These are phyloP conservation scores for Entomortierella parvispora DNA, from an alignment of 192 early-diverging fungal species.

Conservation along the genomic window DNA sequence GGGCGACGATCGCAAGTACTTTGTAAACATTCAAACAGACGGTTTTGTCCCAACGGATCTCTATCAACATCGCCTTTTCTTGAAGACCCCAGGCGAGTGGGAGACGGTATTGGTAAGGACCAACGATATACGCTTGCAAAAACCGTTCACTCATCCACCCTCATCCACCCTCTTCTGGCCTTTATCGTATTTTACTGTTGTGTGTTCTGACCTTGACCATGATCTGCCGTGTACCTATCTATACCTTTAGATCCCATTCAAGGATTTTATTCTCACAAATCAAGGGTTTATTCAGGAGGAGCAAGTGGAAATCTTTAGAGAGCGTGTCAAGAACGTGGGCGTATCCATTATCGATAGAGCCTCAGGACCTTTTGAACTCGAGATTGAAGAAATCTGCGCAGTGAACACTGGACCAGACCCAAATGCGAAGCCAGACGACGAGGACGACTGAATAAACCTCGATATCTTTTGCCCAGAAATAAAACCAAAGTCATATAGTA, in stretches of 20 bases:
- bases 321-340: slow-evolving; percentile 89
- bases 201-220: no score
- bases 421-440: slow-evolving; percentile 45
- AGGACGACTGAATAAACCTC: not conserved
- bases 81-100: slow-evolving; percentile 90
- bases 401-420: slow-evolving; percentile 88
- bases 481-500: no score
- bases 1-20: slow-evolving; percentile 88
- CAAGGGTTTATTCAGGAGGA: slow-evolving; percentile 88
- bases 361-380: slow-evolving; percentile 86
- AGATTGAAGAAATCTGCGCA: slow-evolving; percentile 92
- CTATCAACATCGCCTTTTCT: slow-evolving; percentile 93
- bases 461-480: no score
- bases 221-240: not conserved
- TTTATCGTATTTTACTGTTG: no score
- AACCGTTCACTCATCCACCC: no score
- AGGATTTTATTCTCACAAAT: slow-evolving; percentile 91
- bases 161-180: no score
- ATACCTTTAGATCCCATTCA: slow-evolving; percentile 82
- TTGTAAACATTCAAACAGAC: slow-evolving; percentile 94
- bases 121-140: no score
- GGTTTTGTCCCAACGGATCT: slow-evolving; percentile 84
- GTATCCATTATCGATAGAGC: slow-evolving; percentile 84
- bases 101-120: slow-evolving; percentile 84
- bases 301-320: slow-evolving; percentile 86